These are phyloP conservation scores for Didymella exigua DNA, from an alignment of 2,329 filamentous ascomycete species.

Conservation along the genomic window DNA sequence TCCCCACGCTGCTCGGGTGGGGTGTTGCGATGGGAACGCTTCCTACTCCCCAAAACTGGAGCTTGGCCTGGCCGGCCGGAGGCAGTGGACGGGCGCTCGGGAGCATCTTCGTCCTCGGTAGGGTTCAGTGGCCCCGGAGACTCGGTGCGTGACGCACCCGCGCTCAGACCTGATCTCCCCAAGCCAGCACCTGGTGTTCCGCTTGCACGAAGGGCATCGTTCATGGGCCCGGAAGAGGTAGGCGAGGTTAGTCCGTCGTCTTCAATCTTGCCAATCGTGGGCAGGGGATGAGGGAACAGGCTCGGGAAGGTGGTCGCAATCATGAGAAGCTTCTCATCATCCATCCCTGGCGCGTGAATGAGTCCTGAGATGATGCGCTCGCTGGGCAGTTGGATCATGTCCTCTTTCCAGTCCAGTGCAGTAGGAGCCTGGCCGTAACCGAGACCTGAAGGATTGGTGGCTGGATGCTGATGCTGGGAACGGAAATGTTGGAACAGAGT, in stretches of 20 bases:
- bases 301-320: conserved; percentile 59
- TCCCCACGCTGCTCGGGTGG: conserved; percentile 37
- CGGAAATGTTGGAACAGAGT: conserved; percentile 66
- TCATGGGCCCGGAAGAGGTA: conserved; percentile 40
- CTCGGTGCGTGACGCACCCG: conserved; percentile 32
- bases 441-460: conserved; percentile 26
- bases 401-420: conserved; percentile 61
- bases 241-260: conserved; percentile 33
- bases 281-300: conserved; percentile 51
- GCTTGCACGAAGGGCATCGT: conserved; percentile 26
- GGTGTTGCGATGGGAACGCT: conserved; percentile 31
- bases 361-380: conserved; percentile 56
- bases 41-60: conserved; percentile 25
- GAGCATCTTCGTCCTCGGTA: conserved; percentile 58
- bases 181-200: conserved; percentile 25
- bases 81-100: conserved; percentile 47
- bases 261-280: conserved; percentile 49
- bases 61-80: conserved; percentile 22
- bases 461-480: conserved; percentile 62
- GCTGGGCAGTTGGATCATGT: conserved; percentile 67
- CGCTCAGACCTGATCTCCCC: conserved; percentile 30
- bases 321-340: conserved; percentile 60
- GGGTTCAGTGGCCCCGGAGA: conserved; percentile 42
- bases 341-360: conserved; percentile 60
- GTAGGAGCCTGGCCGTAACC: conserved; percentile 29